A percentile compares a stretch with the other conserved stretches of the same genome.
These are phyloP conservation scores for Ascochyta pisi DNA, from an alignment of 2,329 filamentous ascomycete genomes.

Conservation along the genomic window DNA sequence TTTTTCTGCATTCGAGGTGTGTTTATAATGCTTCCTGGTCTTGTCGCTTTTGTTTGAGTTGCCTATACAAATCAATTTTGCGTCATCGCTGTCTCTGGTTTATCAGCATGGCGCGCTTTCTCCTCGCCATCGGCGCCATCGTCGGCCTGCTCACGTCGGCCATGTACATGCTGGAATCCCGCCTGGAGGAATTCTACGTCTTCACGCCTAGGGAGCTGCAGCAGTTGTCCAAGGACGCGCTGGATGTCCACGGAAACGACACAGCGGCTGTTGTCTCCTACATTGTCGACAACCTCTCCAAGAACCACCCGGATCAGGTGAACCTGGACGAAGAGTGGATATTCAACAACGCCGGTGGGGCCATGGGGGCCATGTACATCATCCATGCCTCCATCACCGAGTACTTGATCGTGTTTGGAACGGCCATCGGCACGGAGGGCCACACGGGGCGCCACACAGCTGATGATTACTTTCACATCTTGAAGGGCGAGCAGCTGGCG, in stretches of 20 bases:
- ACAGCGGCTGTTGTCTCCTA: conserved; percentile 71
- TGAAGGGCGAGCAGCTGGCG: conserved; percentile 77
- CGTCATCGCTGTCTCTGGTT: neutral
- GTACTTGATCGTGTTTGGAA: conserved; percentile 50
- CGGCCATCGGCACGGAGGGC: conserved; percentile 82
- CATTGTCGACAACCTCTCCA: conserved; percentile 72
- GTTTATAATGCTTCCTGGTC: neutral
- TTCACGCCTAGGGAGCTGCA: conserved; percentile 74
- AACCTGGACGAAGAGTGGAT: conserved; percentile 82
- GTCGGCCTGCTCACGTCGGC: conserved; percentile 32
- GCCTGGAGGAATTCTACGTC: conserved; percentile 67
- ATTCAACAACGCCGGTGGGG: conserved; percentile 90
- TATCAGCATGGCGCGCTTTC: conserved; percentile 23
- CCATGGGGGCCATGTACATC: conserved; percentile 91
- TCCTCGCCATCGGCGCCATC: conserved; percentile 30
- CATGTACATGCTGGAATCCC: conserved; percentile 39
- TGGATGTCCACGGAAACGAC: conserved; percentile 75
- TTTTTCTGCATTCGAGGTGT: neutral
- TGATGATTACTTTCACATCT: conserved; percentile 94
- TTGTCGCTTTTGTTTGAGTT: no score
- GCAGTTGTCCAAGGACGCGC: conserved; percentile 69
- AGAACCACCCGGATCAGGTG: conserved; percentile 55
- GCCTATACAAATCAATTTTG: no score
- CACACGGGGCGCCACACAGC: conserved; percentile 89
- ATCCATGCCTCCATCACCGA: conserved; percentile 89